Conservation (phyloP, 1,284 basidiomycete species). For the Pseudozyma hubeiensis region DNA sequence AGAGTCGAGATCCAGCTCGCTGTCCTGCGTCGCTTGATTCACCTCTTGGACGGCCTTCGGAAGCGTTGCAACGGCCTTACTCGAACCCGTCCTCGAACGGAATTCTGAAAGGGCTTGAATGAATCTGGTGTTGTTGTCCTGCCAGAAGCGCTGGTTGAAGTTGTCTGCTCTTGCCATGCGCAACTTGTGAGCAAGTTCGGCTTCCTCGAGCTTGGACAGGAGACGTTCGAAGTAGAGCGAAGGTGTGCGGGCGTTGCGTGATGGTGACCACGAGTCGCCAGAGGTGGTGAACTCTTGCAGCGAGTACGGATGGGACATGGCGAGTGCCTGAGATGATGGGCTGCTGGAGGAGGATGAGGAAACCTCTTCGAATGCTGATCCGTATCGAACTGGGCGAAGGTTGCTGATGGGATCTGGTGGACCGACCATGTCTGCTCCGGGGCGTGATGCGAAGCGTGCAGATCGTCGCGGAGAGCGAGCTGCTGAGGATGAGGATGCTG, state of each 20-base stretch:
- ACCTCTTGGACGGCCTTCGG: background rate
- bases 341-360: constrained; percentile 8
- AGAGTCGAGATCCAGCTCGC: constrained; percentile 36
- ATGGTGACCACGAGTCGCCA: constrained; percentile 9
- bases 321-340: background rate
- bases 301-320: constrained; percentile 61
- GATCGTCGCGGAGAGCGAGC: constrained; percentile 22
- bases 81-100: constrained; percentile 27
- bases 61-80: constrained; percentile 41
- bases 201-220: constrained; percentile 52
- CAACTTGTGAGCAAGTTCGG: constrained; percentile 58
- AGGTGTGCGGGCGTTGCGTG: constrained; percentile 5
- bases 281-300: constrained; percentile 58
- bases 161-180: constrained; percentile 55
- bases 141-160: constrained; percentile 67
- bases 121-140: constrained; percentile 65
- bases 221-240: constrained; percentile 53
- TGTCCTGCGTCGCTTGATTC: constrained; percentile 4
- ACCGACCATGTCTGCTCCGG: constrained; percentile 54
- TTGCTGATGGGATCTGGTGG: constrained; percentile 63
- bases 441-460: constrained; percentile 38
- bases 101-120: constrained; percentile 53
- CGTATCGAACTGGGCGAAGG: constrained; percentile 63
- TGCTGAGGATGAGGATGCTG: constrained; percentile 6
- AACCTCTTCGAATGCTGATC: constrained; percentile 45